Base-by-base conservation (phyloP, 768 basidiomycete species). In the Paxillus involutus region DNA sequence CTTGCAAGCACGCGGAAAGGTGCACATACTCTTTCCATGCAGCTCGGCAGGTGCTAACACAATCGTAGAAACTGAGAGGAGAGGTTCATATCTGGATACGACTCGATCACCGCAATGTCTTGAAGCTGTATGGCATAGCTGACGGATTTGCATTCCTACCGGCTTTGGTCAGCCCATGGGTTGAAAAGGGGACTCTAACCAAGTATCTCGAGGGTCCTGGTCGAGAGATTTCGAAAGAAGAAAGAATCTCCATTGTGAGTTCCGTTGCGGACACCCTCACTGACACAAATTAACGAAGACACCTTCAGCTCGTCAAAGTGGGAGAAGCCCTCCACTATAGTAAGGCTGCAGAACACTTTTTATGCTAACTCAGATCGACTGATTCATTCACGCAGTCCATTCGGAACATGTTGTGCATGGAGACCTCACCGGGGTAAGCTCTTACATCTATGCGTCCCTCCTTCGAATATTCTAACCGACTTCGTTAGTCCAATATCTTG, bases 161-260 rank as follows among this genome's bases (percentile, higher is more conserved):
- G 14, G 67, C 70, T 6, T 67, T 77, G 69, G 75, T 76, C 5
- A 76, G 75, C 48, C 75, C 75, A 9, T 77, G 76, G 76, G 59
- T 71, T 48, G 70, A 76, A 40, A 65, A 75, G 41, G 76, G 76
- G 11, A 71, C 67, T 47, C 65, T 73, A 9, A 71, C 64, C 44
- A 70, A 68, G 52, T 73, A 75, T 51, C 64, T 77, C 63, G 73
- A 74, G 53, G 59, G 63, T 16, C 66, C 59, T 49, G 73, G 73
- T 8, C 72, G 73, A 51, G 64, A 74, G 24, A 53, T 77, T 36
- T 65, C 69, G 3, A 65, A 71, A 44, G 55, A 62, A 24, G 71
- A 74, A 51, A 70, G 75, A 39, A 53, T 77, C 35, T 64, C 63
- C 47, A 55, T 76, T 39, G 75, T 76, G 48, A 51, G 69, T 57